Evolutionary conservation across 176 grass and related monocot species (phyloP).

Genomic region (Aegilops speltoides): DNA sequence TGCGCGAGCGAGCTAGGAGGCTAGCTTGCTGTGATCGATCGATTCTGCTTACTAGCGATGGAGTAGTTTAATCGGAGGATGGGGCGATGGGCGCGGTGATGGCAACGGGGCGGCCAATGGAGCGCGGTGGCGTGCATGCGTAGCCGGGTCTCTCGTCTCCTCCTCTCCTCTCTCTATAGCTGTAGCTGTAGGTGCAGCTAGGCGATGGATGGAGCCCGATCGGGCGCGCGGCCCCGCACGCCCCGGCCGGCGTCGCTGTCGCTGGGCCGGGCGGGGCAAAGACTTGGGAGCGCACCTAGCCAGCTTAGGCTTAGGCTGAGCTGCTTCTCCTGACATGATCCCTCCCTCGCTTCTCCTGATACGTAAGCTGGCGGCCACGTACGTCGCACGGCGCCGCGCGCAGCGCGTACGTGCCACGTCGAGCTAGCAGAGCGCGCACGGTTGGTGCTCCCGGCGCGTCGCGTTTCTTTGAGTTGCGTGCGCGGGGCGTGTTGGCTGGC

Average conservation of each 20-base stretch:
- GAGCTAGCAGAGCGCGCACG: background rate
- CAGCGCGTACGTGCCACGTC: background rate
- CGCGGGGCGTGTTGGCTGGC: conserved; percentile 7
- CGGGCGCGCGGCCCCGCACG: background rate
- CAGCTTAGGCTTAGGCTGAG: background rate
- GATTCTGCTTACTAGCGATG: background rate
- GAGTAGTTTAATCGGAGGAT: conserved; percentile 32
- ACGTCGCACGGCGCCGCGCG: background rate
- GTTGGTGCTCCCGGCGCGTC: background rate
- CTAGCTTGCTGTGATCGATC: background rate
- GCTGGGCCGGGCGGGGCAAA: background rate
- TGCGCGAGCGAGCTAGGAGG: background rate
- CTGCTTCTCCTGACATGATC: background rate
- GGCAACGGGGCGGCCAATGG: conserved; percentile 48
- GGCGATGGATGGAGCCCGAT: background rate
- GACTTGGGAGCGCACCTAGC: conserved; percentile 4
- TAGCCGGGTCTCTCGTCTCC: background rate
- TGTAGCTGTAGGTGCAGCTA: background rate
- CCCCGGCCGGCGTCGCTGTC: conserved; percentile 43
- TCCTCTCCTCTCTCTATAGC: background rate
- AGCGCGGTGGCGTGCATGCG: conserved; percentile 52
- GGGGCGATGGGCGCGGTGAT: conserved; percentile 9
- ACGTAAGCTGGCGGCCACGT: conserved; percentile 3
- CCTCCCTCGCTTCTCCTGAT: no score
- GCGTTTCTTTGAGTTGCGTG: conserved; percentile 22